Percentiles rank a stretch among this genome's conserved stretches.
phyloP scores from a whole-genome alignment of 2,329 filamentous ascomycete genomes.

The Penicillium nordicum region DNA sequence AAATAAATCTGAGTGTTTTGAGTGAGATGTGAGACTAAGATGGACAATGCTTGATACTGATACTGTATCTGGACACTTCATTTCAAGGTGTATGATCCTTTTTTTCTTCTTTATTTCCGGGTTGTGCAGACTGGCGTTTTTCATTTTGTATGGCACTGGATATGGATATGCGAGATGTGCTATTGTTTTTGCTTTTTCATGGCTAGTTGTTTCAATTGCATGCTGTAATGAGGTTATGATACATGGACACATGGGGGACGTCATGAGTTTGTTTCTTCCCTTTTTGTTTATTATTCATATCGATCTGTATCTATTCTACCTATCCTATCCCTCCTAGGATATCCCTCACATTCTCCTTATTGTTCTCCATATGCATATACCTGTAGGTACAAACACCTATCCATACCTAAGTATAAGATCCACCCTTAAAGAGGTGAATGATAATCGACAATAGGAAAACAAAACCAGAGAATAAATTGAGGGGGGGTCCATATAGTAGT shows the following conservation, averaged over 20 bases:
- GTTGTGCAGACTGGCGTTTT: background rate
- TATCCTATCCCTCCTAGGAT: too few relatives aligned
- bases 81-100: background rate
- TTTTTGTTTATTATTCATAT: background rate
- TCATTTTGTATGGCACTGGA: background rate
- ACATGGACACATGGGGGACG: slow-evolving; percentile 15
- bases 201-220: slow-evolving; percentile 7
- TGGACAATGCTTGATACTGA: background rate
- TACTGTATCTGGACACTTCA: background rate
- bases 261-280: background rate
- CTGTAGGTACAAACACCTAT: too few relatives aligned
- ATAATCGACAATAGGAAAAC: background rate
- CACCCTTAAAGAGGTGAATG: background rate
- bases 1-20: slow-evolving; percentile 12
- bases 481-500: too few relatives aligned
- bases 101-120: background rate
- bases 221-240: slow-evolving; percentile 26
- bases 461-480: background rate
- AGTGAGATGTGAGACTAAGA: background rate
- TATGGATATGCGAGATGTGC: slow-evolving; percentile 2
- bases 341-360: background rate
- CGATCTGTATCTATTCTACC: background rate
- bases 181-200: background rate
- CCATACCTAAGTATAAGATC: background rate
- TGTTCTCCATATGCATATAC: background rate